Conservation (phyloP, 2,329 filamentous ascomycete species). For the Pseudogymnoascus sp. region DNA sequence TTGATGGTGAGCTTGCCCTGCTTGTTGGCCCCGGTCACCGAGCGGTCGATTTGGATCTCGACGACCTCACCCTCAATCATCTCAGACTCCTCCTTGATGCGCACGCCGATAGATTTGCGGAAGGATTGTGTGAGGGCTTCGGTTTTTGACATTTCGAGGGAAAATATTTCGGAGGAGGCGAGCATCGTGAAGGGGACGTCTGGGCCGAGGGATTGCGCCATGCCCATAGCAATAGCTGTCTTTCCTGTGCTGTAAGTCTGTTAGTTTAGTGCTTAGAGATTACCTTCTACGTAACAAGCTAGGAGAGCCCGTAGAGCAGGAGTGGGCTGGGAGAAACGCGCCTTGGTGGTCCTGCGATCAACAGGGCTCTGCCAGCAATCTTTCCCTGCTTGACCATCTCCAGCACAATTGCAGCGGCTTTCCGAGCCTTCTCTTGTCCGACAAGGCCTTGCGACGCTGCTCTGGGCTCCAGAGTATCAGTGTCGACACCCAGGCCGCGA, state of each 20-base stretch:
- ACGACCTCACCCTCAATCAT: conserved; percentile 99
- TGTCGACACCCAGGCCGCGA: conserved; percentile 86
- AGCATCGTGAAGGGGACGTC: conserved; percentile 97
- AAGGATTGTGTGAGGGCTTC: conserved; percentile 98
- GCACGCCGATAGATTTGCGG: conserved; percentile 93
- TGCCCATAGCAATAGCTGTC: conserved; percentile 96
- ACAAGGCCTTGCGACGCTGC: conserved; percentile 84
- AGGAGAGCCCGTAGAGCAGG: not conserved
- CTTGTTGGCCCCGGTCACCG: conserved; percentile 92
- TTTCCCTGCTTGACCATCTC: conserved; percentile 99
- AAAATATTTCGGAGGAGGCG: conserved; percentile 95
- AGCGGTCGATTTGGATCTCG: conserved; percentile 96
- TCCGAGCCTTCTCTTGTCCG: conserved; percentile 91
- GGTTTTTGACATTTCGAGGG: conserved; percentile 98
- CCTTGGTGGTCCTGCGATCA: conserved; percentile 91
- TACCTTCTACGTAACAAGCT: conserved; percentile 4
- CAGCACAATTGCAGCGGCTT: conserved; percentile 89
- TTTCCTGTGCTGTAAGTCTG: conserved; percentile 68
- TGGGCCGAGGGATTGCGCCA: conserved; percentile 88
- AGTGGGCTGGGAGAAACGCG: conserved; percentile 27
- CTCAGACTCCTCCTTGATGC: conserved; percentile 98
- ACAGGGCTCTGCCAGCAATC: conserved; percentile 87
- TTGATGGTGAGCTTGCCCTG: conserved; percentile 99
- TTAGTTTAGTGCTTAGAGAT: not conserved
- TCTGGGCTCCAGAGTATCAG: conserved; percentile 81